Base-by-base conservation (phyloP, 179 eudicot genomes). In the Beta corolliflora region DNA sequence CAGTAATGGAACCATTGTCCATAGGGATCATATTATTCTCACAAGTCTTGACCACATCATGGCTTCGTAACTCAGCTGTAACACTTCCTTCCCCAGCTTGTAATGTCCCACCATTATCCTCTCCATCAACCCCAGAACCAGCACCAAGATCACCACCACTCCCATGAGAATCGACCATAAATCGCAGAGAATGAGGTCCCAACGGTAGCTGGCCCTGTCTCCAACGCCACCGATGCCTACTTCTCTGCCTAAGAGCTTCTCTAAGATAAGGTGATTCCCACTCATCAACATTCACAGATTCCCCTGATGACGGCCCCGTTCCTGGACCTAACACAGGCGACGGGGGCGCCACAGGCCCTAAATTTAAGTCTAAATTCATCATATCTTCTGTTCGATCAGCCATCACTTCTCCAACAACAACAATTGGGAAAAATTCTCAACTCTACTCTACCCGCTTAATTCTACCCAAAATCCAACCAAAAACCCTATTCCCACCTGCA, bases 331-430 rank as follows among this genome's bases (percentile, higher is more conserved):
- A 44, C 75, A 79, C 89, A 25, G 86, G 79, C 31, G 91, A 77
- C 12, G 84, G 78, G 29, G 87, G 88, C 16, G 84, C 58, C 79
- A 84, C 79, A 52, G 92, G 94, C 25, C 95, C 97, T 88, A 94
- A 88, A 83, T 94, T 94, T 85, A 94, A 88, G 85, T 94, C 97
- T 54, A 93, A 91, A 85, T 94, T 92, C 97, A 93, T 91, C 70
- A 85, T 65, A 83, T 83, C 87, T 13, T 89, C 87, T 25, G 75
- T 89, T 77, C 91, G 88, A 78, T 94, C 98, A 36, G 80, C 93
- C 98, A 94, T 94, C 76, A 53, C 70, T 81, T 84, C 59, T 50
- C 59, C 18, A 78, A 54, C 55, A 56, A 66, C 23, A 70, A 48
- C 61, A 76, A 76, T 79, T 64, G 29, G 52, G 64, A 10, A 12